Evolutionary conservation across 805 yeast genomes (phyloP).

Genomic region (Nakazawaea ishiwadae): DNA sequence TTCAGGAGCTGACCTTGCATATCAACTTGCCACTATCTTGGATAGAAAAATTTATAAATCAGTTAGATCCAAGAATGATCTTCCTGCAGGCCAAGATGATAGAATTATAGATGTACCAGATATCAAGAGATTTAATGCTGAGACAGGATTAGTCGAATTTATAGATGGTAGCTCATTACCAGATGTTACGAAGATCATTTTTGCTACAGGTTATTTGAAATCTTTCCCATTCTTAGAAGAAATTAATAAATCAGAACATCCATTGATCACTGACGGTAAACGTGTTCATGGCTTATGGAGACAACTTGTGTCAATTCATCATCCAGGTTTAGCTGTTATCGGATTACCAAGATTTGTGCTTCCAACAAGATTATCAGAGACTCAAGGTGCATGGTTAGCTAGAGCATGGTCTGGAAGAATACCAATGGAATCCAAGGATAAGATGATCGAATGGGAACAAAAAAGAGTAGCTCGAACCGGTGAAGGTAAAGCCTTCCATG

Average conservation of each 20-base stretch:
- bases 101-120: slow-evolving; percentile 39
- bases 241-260: slow-evolving; percentile 20
- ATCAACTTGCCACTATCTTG: slow-evolving; percentile 46
- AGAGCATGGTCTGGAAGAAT: slow-evolving; percentile 57
- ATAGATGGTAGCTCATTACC: slow-evolving; percentile 41
- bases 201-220: slow-evolving; percentile 69
- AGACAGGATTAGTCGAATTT: slow-evolving; percentile 34
- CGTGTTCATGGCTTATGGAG: slow-evolving; percentile 51
- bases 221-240: slow-evolving; percentile 51
- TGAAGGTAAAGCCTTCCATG: slow-evolving; percentile 44
- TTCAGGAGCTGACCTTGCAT: slow-evolving; percentile 67
- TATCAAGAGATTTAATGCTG: slow-evolving; percentile 32
- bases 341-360: slow-evolving; percentile 58
- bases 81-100: slow-evolving; percentile 41
- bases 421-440: slow-evolving; percentile 39
- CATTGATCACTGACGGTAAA: slow-evolving; percentile 40
- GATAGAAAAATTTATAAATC: slow-evolving; percentile 42
- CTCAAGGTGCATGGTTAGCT: slow-evolving; percentile 63
- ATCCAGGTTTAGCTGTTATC: slow-evolving; percentile 61
- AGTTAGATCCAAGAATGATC: slow-evolving; percentile 37
- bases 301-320: slow-evolving; percentile 52
- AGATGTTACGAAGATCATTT: slow-evolving; percentile 52
- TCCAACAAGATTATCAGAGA: slow-evolving; percentile 56
- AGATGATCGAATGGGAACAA: slow-evolving; percentile 41
- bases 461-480: slow-evolving; percentile 39